These are phyloP conservation scores for Phytomonas francai DNA, from an alignment of 208 protist genomes.

Conservation along the genomic window DNA sequence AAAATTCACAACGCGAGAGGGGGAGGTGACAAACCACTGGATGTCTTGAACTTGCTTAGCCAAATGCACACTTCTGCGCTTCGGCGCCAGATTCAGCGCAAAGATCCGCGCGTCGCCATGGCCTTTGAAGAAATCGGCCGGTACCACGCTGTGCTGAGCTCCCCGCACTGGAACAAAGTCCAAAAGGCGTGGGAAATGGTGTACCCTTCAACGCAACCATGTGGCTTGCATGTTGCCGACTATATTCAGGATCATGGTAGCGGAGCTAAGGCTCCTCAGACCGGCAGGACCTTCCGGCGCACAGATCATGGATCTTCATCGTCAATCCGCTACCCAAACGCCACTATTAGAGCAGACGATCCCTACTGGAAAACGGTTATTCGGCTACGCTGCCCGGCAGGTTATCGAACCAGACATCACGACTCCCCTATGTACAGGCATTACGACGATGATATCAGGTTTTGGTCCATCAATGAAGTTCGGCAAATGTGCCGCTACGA, in stretches of 20 bases:
- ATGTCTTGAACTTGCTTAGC: constrained; percentile 23
- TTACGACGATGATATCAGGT: not conserved
- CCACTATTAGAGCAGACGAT: constrained; percentile 13
- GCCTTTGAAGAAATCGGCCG: constrained; percentile 48
- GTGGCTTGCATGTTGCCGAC: constrained; percentile 21
- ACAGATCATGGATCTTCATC: not conserved
- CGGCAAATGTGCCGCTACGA: constrained; percentile 58
- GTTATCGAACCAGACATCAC: not conserved
- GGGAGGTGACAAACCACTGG: not conserved
- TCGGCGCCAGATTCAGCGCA: constrained; percentile 11
- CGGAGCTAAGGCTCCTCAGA: not conserved
- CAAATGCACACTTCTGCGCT: constrained; percentile 19
- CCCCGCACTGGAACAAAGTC: constrained; percentile 45
- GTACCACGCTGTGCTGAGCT: constrained; percentile 32
- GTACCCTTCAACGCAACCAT: constrained; percentile 43
- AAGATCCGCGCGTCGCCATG: constrained; percentile 16
- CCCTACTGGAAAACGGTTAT: constrained; percentile 62
- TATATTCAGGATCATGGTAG: constrained; percentile 2
- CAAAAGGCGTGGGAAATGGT: constrained; percentile 57
- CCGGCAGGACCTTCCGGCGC: not conserved
- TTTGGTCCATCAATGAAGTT: constrained; percentile 60
- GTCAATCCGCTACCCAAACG: not conserved
- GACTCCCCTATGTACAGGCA: not conserved
- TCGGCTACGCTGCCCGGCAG: constrained; percentile 37
- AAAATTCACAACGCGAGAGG: not conserved